phyloP scores from a whole-genome alignment of 1,139 yeast genomes.

The Kurtzmaniella quercitrusa region DNA sequence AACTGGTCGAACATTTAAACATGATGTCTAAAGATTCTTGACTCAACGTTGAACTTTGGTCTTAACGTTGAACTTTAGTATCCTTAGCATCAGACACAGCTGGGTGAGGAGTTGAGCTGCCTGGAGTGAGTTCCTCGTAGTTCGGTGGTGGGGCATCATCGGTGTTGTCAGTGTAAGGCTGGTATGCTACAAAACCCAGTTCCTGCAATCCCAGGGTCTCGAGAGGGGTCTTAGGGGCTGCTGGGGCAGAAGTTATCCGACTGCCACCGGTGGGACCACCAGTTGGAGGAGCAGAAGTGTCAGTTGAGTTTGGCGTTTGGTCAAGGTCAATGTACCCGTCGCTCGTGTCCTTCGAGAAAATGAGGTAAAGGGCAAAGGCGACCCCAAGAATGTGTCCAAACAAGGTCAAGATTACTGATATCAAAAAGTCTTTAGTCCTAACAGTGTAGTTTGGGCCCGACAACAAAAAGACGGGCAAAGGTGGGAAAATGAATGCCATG shows the following conservation, averaged over 20 bases:
- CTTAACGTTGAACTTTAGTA: conserved; percentile 29
- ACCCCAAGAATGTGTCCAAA: conserved; percentile 38
- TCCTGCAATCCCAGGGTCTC: not conserved
- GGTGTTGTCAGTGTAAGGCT: conserved; percentile 5
- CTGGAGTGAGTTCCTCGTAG: conserved; percentile 22
- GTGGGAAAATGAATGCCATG: conserved; percentile 35
- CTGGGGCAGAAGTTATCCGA: not conserved
- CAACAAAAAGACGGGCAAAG: conserved; percentile 34
- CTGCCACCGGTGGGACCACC: not conserved
- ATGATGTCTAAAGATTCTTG: too few species aligned
- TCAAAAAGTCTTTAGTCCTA: conserved; percentile 32
- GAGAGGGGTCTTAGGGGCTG: not conserved
- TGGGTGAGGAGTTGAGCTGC: conserved; percentile 9
- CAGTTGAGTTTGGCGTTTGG: conserved; percentile 14
- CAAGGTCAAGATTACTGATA: conserved; percentile 31
- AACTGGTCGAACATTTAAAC: too few species aligned
- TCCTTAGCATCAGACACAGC: conserved; percentile 17
- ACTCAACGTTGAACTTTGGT: too few species aligned
- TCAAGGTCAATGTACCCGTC: conserved; percentile 20
- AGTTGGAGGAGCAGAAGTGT: not conserved
- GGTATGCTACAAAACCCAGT: conserved; percentile 3
- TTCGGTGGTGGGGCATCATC: conserved; percentile 20
- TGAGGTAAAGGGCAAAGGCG: conserved; percentile 29
- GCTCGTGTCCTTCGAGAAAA: conserved; percentile 15
- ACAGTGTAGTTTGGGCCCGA: conserved; percentile 20